Conservation (phyloP, 257 asterid genomes). For the Forsythia viridissima region DNA sequence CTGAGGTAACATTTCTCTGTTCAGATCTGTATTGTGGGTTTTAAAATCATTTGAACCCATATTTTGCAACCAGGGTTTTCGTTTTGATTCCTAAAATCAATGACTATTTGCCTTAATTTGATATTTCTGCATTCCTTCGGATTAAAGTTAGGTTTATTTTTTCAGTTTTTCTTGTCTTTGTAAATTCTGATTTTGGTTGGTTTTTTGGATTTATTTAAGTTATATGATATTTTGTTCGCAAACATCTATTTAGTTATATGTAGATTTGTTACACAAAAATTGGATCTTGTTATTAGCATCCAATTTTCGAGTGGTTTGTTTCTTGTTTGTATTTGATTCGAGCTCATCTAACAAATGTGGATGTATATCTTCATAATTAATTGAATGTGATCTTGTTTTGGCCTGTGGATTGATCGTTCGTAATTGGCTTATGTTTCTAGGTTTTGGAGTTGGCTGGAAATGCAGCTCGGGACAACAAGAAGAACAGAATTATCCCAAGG, state of each 20-base stretch:
- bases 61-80: not conserved
- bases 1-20: not conserved
- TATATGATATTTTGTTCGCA: not conserved
- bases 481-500: slow-evolving; percentile 12
- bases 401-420: not conserved
- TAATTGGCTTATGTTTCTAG: not conserved
- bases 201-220: no score
- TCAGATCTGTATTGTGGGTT: not conserved
- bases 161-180: no score
- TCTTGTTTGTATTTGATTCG: no score
- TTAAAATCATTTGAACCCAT: not conserved
- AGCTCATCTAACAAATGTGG: no score
- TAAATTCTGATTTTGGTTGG: no score
- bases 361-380: not conserved
- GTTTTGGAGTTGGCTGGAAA: slow-evolving; percentile 8
- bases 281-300: not conserved
- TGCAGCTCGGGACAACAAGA: slow-evolving; percentile 12
- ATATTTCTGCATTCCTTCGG: not conserved
- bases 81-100: not conserved
- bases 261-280: not conserved
- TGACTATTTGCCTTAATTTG: no score
- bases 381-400: not conserved
- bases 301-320: not conserved
- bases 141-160: not conserved
- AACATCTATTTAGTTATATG: no score